Percentiles rank a stretch among this genome's conserved stretches.
phyloP scores from a whole-genome alignment of 805 yeast genomes.

The Metschnikowia orientalis region DNA sequence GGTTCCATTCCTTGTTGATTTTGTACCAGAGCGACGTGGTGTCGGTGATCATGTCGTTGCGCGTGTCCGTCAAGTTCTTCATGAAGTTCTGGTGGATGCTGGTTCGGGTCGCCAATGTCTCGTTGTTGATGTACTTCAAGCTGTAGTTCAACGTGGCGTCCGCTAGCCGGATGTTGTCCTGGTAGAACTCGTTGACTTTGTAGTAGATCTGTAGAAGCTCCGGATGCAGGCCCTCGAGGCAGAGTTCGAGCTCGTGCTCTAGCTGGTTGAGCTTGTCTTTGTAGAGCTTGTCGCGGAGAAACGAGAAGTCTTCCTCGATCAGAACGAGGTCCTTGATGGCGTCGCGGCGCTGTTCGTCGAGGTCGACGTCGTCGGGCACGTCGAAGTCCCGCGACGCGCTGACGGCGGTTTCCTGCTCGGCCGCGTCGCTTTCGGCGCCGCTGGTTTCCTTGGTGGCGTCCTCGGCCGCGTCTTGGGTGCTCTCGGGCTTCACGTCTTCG shows the following conservation, averaged over 20 bases:
- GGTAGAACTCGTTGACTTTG: conserved; percentile 69
- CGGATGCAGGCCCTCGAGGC: conserved; percentile 88
- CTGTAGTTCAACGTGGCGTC: conserved; percentile 50
- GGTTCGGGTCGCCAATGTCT: conserved; percentile 74
- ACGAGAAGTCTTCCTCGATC: conserved; percentile 84
- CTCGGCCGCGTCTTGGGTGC: conserved; percentile 17
- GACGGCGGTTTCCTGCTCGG: too few species aligned
- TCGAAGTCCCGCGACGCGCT: too few species aligned
- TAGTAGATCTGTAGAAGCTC: conserved; percentile 70
- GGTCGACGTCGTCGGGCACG: conserved; percentile 13
- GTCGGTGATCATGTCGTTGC: conserved; percentile 57
- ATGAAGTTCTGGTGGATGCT: conserved; percentile 79
- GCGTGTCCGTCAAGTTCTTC: conserved; percentile 62
- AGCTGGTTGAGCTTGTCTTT: conserved; percentile 75
- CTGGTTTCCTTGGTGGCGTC: conserved; percentile 10
- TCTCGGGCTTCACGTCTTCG: conserved; percentile 2
- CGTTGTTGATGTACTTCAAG: conserved; percentile 70
- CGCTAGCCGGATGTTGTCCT: conserved; percentile 54
- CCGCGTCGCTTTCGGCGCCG: conserved; percentile 6
- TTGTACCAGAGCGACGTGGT: conserved; percentile 90
- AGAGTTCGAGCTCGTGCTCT: conserved; percentile 80
- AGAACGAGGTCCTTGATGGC: conserved; percentile 72
- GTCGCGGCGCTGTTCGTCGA: conserved; percentile 45
- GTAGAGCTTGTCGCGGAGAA: conserved; percentile 75
- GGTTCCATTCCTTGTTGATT: conserved; percentile 81